Evolutionary conservation across 768 basidiomycete genomes (phyloP).

Genomic region (Cystofilobasidium ferigula): DNA sequence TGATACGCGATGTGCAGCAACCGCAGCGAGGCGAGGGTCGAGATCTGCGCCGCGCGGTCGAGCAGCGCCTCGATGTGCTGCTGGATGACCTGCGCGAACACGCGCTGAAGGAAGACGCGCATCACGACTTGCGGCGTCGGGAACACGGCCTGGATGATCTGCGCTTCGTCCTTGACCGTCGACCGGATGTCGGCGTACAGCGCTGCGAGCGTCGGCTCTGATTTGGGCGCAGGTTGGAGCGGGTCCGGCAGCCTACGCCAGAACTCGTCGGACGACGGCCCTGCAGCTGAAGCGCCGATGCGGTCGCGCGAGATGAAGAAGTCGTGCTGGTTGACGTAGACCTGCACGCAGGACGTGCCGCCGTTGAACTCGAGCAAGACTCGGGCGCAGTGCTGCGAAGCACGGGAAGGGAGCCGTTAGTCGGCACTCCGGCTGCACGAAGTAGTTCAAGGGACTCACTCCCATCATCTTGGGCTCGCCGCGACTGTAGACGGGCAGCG

Average conservation of each 20-base stretch:
- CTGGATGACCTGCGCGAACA: conserved; percentile 97
- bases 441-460: conserved; percentile 42
- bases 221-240: conserved; percentile 59
- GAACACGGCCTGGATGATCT: conserved; percentile 97
- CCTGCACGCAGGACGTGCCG: conserved; percentile 88
- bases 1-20: conserved; percentile 77
- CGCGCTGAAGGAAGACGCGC: conserved; percentile 93
- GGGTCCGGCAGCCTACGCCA: conserved; percentile 77
- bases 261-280: background rate
- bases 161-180: conserved; percentile 88
- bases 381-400: conserved; percentile 83
- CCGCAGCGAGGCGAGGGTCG: conserved; percentile 81
- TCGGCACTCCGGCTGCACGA: too few relatives aligned
- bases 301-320: conserved; percentile 87
- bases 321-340: conserved; percentile 98
- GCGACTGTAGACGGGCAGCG: conserved; percentile 42
- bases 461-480: conserved; percentile 99
- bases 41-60: conserved; percentile 59
- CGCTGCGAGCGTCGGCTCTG: conserved; percentile 64
- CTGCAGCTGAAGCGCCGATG: conserved; percentile 39
- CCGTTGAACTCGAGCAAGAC: conserved; percentile 96
- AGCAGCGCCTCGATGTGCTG: conserved; percentile 87
- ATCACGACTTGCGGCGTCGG: conserved; percentile 92
- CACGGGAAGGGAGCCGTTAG: background rate
- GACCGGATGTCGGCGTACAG: conserved; percentile 75